Conservation (phyloP, 106 monocot genomes). For the Iris macrosiphon region DNA sequence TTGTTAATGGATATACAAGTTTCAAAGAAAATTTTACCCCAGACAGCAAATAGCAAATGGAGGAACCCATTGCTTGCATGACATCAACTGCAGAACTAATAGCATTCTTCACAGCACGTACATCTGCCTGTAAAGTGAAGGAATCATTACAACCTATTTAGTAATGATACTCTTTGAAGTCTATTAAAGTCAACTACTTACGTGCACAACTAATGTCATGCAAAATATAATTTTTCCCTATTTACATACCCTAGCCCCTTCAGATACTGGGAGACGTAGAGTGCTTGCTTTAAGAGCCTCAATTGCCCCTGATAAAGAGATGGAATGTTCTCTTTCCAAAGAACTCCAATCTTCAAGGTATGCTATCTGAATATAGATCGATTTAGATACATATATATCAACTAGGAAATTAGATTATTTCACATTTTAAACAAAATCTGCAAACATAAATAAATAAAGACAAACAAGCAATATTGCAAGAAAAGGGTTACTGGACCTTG, state of each 20-base stretch:
- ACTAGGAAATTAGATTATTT: background rate
- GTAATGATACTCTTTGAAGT: no score
- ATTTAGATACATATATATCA: background rate
- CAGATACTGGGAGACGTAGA: conserved; percentile 66
- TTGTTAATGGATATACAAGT: background rate
- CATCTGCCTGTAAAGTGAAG: conserved; percentile 13
- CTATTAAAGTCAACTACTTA: no score
- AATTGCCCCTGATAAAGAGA: conserved; percentile 46
- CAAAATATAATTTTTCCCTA: background rate
- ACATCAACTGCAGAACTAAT: conserved; percentile 18
- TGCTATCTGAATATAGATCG: conserved; percentile 27
- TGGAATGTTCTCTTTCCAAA: conserved; percentile 58
- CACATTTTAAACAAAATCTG: no score
- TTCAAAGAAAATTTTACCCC: conserved; percentile 10
- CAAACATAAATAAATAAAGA: no score
- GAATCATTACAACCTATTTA: no score
- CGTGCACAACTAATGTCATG: no score
- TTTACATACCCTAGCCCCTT: conserved; percentile 62
- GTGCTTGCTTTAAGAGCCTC: conserved; percentile 71
- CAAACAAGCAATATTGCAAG: no score
- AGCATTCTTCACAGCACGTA: conserved; percentile 13
- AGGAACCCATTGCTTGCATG: conserved; percentile 16
- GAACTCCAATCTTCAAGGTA: conserved; percentile 75
- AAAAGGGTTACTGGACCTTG: no score
- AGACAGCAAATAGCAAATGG: conserved; percentile 12